phyloP scores from a whole-genome alignment of 805 yeast species.

The Saccharomycopsis fermentans region DNA sequence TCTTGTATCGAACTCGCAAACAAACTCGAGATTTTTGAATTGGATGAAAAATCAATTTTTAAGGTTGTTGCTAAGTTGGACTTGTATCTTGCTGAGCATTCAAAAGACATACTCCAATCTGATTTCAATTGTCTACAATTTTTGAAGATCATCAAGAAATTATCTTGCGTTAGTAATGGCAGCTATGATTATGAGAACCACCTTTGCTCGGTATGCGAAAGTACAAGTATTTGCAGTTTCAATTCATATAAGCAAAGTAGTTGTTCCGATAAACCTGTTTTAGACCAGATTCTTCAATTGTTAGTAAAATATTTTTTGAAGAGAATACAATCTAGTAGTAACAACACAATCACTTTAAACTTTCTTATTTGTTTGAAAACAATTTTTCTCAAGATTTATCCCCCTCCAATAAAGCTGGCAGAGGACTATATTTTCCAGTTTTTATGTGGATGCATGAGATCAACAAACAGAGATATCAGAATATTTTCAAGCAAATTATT shows the following conservation, averaged over 20 bases:
- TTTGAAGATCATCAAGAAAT: slow-evolving; percentile 30
- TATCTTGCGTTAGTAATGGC: slow-evolving; percentile 28
- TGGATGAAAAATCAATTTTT: background rate
- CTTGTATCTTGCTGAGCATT: slow-evolving; percentile 13
- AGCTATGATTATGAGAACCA: slow-evolving; percentile 23
- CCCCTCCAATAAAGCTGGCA: slow-evolving; percentile 29
- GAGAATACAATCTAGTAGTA: slow-evolving; percentile 20
- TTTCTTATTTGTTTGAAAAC: slow-evolving; percentile 37
- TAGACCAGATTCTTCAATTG: slow-evolving; percentile 14
- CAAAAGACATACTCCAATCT: slow-evolving; percentile 18
- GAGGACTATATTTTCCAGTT: slow-evolving; percentile 29
- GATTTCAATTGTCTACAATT: slow-evolving; percentile 23
- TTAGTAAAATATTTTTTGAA: slow-evolving; percentile 21
- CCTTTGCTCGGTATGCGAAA: slow-evolving; percentile 18
- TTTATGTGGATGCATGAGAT: slow-evolving; percentile 30
- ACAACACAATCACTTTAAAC: slow-evolving; percentile 30
- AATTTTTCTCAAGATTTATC: slow-evolving; percentile 42
- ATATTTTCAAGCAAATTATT: slow-evolving; percentile 41
- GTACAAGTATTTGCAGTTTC: slow-evolving; percentile 3
- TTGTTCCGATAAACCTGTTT: background rate
- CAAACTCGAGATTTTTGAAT: background rate
- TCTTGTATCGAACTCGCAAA: background rate
- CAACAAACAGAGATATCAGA: slow-evolving; percentile 46
- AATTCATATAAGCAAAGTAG: background rate
- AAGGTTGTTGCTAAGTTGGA: background rate